Evolutionary conservation across 2,329 filamentous ascomycete species (phyloP).

Genomic region (Didymella pomorum): DNA sequence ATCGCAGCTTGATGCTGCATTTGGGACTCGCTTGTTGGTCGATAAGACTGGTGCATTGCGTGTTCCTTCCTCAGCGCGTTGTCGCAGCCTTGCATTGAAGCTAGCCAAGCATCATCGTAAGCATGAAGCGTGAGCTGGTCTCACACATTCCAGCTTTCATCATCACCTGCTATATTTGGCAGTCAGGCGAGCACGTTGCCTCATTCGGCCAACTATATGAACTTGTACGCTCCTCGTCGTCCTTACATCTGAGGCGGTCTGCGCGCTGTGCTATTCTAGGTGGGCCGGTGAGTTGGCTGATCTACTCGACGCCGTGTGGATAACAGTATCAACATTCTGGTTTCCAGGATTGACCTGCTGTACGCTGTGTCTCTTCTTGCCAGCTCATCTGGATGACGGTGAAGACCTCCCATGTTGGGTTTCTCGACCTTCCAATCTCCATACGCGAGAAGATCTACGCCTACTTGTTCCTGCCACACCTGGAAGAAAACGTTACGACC

Average conservation of each 20-base stretch:
- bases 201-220: neutral
- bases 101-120: conserved; percentile 1
- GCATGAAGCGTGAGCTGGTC: conserved; percentile 4
- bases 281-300: conserved; percentile 3
- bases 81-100: neutral
- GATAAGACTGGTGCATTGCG: neutral
- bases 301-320: neutral
- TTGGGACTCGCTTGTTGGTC: neutral
- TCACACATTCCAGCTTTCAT: conserved; percentile 16
- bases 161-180: conserved; percentile 15
- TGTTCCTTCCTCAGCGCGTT: neutral
- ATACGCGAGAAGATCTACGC: conserved; percentile 29
- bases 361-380: neutral
- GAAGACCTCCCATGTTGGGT: neutral
- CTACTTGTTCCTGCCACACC: conserved; percentile 39
- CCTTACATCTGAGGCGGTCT: conserved; percentile 5
- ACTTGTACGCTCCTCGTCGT: conserved; percentile 6
- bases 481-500: conserved; percentile 44
- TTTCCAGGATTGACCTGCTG: neutral
- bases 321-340: neutral
- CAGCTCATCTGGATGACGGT: neutral
- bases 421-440: conserved; percentile 4
- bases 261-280: conserved; percentile 15
- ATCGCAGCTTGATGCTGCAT: neutral
- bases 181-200: conserved; percentile 4